Base-by-base conservation (phyloP, 768 basidiomycete genomes). In the Kwoniella dejecticola region DNA sequence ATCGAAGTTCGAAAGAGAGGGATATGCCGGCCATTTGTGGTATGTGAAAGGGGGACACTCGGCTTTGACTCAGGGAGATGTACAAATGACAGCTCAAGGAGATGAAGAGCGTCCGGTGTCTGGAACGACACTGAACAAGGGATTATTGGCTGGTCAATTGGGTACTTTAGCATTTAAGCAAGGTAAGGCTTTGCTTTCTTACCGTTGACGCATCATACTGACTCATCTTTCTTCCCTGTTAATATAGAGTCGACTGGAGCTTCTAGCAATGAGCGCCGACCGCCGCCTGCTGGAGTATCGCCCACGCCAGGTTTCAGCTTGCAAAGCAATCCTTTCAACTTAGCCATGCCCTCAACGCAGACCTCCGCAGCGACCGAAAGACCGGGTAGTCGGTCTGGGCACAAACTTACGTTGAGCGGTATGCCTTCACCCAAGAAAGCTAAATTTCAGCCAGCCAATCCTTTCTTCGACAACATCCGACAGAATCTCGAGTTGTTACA, bases 391-490 rank as follows among this genome's bases (percentile, higher is more conserved):
- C 19, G 2, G 15, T 21, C 15, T 21, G 36, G 27, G 4, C 41
- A 52, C 23, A 26, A 40, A 4, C 44, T 30, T 17, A 53, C 31
- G 24, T 27, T 42, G 19, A 54, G 52, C n/a, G 48, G 17, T 2
- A 31, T 50, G 29, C 48, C 48, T 7, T 50, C 48, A 31, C 48
- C 48, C 15, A 54, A 50, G 24, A 59, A 59, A 36, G 33, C 45
- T 4, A 62, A 62, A 27, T 54, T 78, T 52, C 75, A 81, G 70
- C 70, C 87, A 4, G 86, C 83, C 67, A 97, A 95, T 76, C 95
- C 95, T 10, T 98, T 98, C 81, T 97, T 91, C 68, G 94, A 98
- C 79, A 88, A 89, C 70, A 89, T 98, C 69, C 74, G 81, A 23
- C 81, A 81, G 53, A 81, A 81, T 60, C 76, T 86, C 2, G 92